Percentiles rank a stretch among this genome's conserved stretches.
These are phyloP conservation scores for Backusella parvicylindrica DNA, from an alignment of 192 early-diverging fungal genomes.

Conservation along the genomic window DNA sequence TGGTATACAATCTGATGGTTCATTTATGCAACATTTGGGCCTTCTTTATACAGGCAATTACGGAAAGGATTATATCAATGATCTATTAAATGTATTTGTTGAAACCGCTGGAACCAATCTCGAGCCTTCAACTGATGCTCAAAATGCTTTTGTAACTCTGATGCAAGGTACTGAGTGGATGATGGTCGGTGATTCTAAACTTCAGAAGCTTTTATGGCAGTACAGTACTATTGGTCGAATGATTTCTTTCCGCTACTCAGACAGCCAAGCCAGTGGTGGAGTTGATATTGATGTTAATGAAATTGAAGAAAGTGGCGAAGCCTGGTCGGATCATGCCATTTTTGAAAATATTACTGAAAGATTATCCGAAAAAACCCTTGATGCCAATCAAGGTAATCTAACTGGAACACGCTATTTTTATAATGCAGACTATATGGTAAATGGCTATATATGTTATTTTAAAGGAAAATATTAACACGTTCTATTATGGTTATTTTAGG, in stretches of 20 bases:
- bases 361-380: neutral
- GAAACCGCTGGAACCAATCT: constrained; percentile 14
- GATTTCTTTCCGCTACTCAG: constrained; percentile 5
- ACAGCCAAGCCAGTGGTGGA: neutral
- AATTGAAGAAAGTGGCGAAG: constrained; percentile 3
- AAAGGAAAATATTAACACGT: neutral
- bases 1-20: constrained; percentile 26
- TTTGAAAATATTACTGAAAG: constrained; percentile 12
- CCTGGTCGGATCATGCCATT: constrained; percentile 9
- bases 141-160: constrained; percentile 9
- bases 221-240: constrained; percentile 26
- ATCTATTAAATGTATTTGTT: constrained; percentile 9
- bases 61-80: constrained; percentile 24
- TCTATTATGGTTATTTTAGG: neutral
- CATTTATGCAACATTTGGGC: constrained; percentile 22
- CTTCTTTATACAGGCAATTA: constrained; percentile 27
- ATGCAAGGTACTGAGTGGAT: constrained; percentile 29
- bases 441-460: neutral
- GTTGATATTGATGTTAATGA: constrained; percentile 10
- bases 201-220: constrained; percentile 9
- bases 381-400: constrained; percentile 13
- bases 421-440: constrained; percentile 18
- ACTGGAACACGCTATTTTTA: constrained; percentile 12
- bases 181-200: constrained; percentile 18
- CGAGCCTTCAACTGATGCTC: neutral